phyloP scores from a whole-genome alignment of 2,329 filamentous ascomycete genomes.

The Elsinoe fawcettii region DNA sequence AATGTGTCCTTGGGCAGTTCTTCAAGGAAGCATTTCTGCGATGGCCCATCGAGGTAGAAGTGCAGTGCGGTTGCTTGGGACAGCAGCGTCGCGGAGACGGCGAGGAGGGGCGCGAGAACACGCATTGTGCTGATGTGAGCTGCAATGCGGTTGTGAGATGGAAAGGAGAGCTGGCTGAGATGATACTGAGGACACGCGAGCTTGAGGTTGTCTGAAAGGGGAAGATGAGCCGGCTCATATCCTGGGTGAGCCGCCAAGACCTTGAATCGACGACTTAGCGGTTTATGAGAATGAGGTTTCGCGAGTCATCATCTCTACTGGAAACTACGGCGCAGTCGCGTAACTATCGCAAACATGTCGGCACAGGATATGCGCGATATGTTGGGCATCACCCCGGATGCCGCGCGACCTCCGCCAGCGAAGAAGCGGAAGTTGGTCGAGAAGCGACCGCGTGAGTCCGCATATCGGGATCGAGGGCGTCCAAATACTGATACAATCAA shows the following conservation, averaged over 20 bases:
- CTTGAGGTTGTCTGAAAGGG: not conserved
- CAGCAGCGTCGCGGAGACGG: conserved; percentile 28
- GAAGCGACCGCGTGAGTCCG: conserved; percentile 46
- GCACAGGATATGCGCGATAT: conserved; percentile 71
- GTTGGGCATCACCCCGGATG: conserved; percentile 65
- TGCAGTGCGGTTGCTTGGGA: conserved; percentile 73
- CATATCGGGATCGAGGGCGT: not conserved
- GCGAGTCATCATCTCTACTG: not conserved
- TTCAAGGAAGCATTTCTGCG: conserved; percentile 95
- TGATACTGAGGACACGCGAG: conserved; percentile 14
- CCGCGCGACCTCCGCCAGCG: conserved; percentile 45
- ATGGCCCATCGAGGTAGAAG: conserved; percentile 85
- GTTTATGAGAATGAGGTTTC: not conserved
- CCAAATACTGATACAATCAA: not conserved
- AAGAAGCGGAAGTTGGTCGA: conserved; percentile 68
- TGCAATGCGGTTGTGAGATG: conserved; percentile 8
- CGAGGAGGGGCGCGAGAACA: conserved; percentile 6
- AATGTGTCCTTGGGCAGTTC: conserved; percentile 95
- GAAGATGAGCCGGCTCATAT: not conserved
- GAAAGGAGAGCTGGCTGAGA: not conserved
- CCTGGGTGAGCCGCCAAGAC: not conserved
- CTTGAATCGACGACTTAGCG: conserved; percentile 9
- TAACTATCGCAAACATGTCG: conserved; percentile 18
- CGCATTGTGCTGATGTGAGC: not conserved
- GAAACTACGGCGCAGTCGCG: not conserved